Evolutionary conservation across 2,329 filamentous ascomycete species (phyloP).

Genomic region (Aureobasidium melanogenum): DNA sequence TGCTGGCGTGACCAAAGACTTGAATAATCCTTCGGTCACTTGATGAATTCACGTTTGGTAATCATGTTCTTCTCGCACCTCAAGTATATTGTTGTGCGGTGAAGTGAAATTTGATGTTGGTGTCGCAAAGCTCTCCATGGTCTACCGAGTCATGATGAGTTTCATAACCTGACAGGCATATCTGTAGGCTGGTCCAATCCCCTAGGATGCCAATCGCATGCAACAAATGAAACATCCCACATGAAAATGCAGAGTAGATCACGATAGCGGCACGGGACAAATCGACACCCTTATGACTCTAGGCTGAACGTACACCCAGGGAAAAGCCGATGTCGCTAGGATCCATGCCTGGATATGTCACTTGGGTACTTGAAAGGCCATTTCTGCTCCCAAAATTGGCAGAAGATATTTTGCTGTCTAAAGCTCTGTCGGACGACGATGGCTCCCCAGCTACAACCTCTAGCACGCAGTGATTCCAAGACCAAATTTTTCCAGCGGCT

Average conservation of each 20-base stretch:
- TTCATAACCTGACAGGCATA: neutral
- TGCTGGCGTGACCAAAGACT: neutral
- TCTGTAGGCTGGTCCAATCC: neutral
- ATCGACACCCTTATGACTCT: neutral
- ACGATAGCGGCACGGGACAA: neutral
- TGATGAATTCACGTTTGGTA: neutral
- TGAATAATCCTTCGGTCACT: neutral
- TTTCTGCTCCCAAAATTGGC: neutral
- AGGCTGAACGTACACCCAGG: too few relatives aligned
- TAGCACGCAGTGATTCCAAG: constrained; percentile 39
- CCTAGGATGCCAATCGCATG: neutral
- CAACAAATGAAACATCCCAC: neutral
- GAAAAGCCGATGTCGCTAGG: neutral
- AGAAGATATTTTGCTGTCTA: neutral
- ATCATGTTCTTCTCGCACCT: too few relatives aligned
- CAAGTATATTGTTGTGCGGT: too few relatives aligned
- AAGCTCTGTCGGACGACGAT: neutral
- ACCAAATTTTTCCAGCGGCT: constrained; percentile 34
- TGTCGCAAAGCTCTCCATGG: neutral
- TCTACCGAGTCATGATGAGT: neutral
- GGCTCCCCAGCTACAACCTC: constrained; percentile 20
- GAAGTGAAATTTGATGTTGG: neutral
- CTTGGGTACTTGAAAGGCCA: neutral
- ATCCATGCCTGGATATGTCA: neutral
- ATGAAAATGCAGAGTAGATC: neutral